Evolutionary conservation across 1,284 basidiomycete genomes (phyloP).

Genomic region (Acaromyces ingoldii): DNA sequence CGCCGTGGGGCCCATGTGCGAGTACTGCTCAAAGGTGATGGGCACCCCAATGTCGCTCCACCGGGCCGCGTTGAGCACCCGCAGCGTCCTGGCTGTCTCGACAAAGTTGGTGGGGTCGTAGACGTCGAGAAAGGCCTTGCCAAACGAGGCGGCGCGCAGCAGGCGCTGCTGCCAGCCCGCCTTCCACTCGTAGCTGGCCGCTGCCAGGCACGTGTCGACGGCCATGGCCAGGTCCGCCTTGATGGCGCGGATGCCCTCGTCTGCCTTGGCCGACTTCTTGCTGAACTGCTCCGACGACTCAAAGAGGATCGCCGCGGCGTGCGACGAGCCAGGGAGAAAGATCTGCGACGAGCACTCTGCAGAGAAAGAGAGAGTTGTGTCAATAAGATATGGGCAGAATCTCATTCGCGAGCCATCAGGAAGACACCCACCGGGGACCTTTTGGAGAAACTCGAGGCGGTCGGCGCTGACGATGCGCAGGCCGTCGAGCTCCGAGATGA

Average conservation of each 20-base stretch:
- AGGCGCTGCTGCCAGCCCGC: conserved; percentile 79
- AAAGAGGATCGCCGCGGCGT: conserved; percentile 82
- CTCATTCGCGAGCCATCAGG: neutral
- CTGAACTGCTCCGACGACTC: conserved; percentile 86
- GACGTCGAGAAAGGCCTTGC: conserved; percentile 84
- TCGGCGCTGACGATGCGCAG: conserved; percentile 74
- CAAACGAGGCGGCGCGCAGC: conserved; percentile 81
- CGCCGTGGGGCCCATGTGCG: conserved; percentile 41
- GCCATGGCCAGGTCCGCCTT: conserved; percentile 70
- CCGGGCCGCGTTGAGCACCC: conserved; percentile 90
- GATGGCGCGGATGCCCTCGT: conserved; percentile 85
- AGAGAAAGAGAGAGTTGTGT: conserved; percentile 71
- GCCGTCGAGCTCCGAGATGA: conserved; percentile 80
- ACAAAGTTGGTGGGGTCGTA: conserved; percentile 88
- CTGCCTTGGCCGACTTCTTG: conserved; percentile 76
- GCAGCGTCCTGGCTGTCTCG: conserved; percentile 80
- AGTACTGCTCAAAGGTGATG: conserved; percentile 57
- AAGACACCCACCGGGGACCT: conserved; percentile 55
- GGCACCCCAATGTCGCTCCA: conserved; percentile 89
- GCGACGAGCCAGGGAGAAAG: conserved; percentile 88
- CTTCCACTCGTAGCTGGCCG: conserved; percentile 88
- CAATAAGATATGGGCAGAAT: neutral
- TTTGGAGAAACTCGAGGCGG: conserved; percentile 82
- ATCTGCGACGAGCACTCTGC: conserved; percentile 22
- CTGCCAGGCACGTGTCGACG: conserved; percentile 87